Base-by-base conservation (phyloP, 768 basidiomycete genomes). In the Trametes punicea region DNA sequence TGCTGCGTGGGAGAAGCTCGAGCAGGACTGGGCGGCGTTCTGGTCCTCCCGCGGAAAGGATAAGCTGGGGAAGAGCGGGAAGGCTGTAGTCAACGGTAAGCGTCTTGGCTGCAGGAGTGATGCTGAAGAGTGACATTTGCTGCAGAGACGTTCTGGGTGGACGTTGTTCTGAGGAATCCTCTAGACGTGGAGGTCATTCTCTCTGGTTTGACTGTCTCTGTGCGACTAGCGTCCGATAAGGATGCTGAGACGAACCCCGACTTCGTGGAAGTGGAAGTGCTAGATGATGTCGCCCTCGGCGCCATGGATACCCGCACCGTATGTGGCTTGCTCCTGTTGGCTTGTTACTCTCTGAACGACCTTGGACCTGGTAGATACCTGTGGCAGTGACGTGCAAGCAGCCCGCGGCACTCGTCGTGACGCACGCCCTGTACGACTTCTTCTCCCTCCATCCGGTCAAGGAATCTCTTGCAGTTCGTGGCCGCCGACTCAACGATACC, bases 91-190 rank as follows among this genome's bases (percentile, higher is more conserved):
- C 18, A 78, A 81, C 61, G 89, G 89, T 89, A 63, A 62, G 74
- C 54, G 1, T 23, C 23, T 21, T 26, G 20, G 15, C 20, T 41
- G 9, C 16, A 25, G n/a, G 31, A 4, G 7, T 18, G 23, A 41
- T 36, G 9, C 40, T 15, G 16, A 5, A 26, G 23, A 26, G 25
- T 48, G 56, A 44, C 56, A 30, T 56, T 60, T 44, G 52, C 46
- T 57, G 21, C 57, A 93, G 91, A 93, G 69, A 69, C 73, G 2
- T 90, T 93, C 62, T 91, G 85, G 84, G 74, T 92, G 34, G 89
- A 93, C 61, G 62, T 93, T 23, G 75, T 75, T 5, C 46, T 93
- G 56, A 75, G 71, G 44, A 93, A 93, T 66, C 89, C 90, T 16
- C 69, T 93, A 38, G 80, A 88, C 57, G 76, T 86, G 6, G 89